Base-by-base conservation (phyloP, 129 eudicot species). In the Escallonia rubra region DNA sequence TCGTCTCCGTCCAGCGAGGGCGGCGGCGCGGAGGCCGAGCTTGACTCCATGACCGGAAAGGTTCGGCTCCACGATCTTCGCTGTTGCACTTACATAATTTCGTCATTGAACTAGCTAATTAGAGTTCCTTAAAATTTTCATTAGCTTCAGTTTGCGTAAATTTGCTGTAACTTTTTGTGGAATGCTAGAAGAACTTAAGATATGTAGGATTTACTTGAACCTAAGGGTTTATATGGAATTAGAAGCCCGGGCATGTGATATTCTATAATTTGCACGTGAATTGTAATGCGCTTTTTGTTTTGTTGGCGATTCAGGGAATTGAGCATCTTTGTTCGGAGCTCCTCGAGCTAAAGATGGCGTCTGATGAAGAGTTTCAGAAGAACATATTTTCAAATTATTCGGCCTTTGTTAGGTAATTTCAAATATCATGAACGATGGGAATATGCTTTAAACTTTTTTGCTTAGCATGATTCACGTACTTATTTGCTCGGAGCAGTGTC, bases 11-110 rank as follows among this genome's bases (percentile, higher is more conserved):
- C 85, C 64, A 80, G 76, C 64, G 79, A 78, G 53, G 76, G 63
- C 58, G 76, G 63, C 2, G 80, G 76, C 16, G 85, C 62, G 40
- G 81, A 83, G 43, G 59, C 74, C 12, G 93, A 89, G 67, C 90
- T 89, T 44, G 78, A 80, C 6, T 83, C 93, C 69, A 89, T 89
- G 92, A 86, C 96, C 5, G 96, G 87, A 38, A 89, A 86, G 96
- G 96, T 83, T 66, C 51, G 34, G 34, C 34, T 23, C 34, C 34
- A 1, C 34, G 34, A 23, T 23, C 34, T 23, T 23, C 34, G 34
- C 34, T 23, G 34, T 1, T 23, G 34, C 34, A 23, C 34, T 23
- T 23, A 23, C 1, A 23, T 0, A 23, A 23, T 23, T 23, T 23
- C 34, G 34, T 23, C 34, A 23, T 23, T 23, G 34, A 23, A 23